Conservation (phyloP, 23 red algal species). For the Agarophyton chilense region DNA sequence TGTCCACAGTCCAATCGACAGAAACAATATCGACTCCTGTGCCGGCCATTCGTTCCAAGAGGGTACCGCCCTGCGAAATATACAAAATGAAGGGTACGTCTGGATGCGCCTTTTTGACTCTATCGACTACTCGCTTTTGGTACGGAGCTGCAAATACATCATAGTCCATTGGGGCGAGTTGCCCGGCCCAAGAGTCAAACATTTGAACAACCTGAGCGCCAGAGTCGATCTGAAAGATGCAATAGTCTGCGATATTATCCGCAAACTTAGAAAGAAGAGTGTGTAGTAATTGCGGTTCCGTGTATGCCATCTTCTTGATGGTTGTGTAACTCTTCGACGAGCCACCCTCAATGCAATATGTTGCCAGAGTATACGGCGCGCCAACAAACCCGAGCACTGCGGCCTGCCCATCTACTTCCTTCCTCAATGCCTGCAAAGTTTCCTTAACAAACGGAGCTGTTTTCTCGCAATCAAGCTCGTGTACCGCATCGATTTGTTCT, state of each 20-base stretch:
- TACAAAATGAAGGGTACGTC: slow-evolving; percentile 93
- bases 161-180: slow-evolving; percentile 89
- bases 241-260: slow-evolving; percentile 95
- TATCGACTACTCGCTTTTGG: slow-evolving; percentile 80
- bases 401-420: slow-evolving; percentile 77
- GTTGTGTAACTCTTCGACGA: slow-evolving; percentile 82
- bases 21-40: slow-evolving; percentile 89
- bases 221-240: slow-evolving; percentile 93
- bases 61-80: slow-evolving; percentile 88
- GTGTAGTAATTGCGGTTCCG: slow-evolving; percentile 88
- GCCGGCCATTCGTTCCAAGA: slow-evolving; percentile 90
- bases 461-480: slow-evolving; percentile 75
- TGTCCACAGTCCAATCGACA: slow-evolving; percentile 99
- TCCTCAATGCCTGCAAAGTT: slow-evolving; percentile 83
- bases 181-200: slow-evolving; percentile 99
- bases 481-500: slow-evolving; percentile 79
- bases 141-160: slow-evolving; percentile 95
- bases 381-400: slow-evolving; percentile 96
- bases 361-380: slow-evolving; percentile 94
- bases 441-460: slow-evolving; percentile 92
- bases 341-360: slow-evolving; percentile 99
- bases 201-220: slow-evolving; percentile 96
- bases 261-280: slow-evolving; percentile 83
- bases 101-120: slow-evolving; percentile 88
- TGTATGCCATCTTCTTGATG: slow-evolving; percentile 97